Evolutionary conservation across 73 alveolate genomes (phyloP), one percentile per base, ranked within the genome.

Genomic region (Tetrahymena borealis): DNA sequence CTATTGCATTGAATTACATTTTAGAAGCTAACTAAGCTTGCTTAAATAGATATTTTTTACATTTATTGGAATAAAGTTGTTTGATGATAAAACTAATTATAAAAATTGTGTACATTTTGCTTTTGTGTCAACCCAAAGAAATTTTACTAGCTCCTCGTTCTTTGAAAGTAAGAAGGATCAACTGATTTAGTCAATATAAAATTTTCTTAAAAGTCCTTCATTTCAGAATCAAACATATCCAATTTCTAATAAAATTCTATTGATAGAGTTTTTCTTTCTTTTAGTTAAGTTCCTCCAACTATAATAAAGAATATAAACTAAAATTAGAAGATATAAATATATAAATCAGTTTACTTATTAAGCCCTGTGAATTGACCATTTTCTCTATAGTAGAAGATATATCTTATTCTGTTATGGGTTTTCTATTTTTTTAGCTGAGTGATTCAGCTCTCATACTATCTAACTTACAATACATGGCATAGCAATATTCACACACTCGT

Each of bases 401-500:
- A 41, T 93, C 95, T 85, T 93, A 78, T n/a, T 93, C 79, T 13
- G 95, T 43, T 15, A 38, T 41, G 38, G 33, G n/a, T 31, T 77
- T 36, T n/a, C 37, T 39, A 31, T 90, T 78, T 4, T 92, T 78
- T 15, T 92, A 32, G 37, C 77, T 92, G 7, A 93, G 20, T 6
- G 38, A 24, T 39, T 85, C 24, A 32, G 90, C 91, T 90, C 95
- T 93, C 78, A 85, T 79, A 35, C 91, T 60, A 85, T 93, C 95
- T 39, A 93, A 18, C 43, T 93, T 93, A 13, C 38, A 39, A 90
- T 93, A 93, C 16, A 93, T 90, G 20, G 60, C 90, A 40, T 18
- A 93, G 78, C 95, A 93, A 85, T 79, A 93, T 11, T 79, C 40
- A 40, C 95, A 93, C 15, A 93, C 95, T n/a, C 41, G 20, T 28